Evolutionary conservation across 2,329 filamentous ascomycete genomes (phyloP).

Genomic region (Venturia carpophila): DNA sequence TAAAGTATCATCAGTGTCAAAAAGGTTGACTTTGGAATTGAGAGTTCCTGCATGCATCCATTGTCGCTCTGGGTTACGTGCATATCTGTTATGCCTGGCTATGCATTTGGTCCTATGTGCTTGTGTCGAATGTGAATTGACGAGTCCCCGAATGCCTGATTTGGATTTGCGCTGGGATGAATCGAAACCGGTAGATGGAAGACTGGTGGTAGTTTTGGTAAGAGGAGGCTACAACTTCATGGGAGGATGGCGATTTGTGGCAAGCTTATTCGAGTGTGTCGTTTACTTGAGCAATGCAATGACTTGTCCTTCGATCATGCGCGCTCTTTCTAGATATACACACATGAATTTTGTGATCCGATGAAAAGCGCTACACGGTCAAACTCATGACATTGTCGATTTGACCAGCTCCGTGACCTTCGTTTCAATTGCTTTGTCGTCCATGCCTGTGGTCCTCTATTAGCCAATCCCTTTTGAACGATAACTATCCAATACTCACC

Average conservation of each 20-base stretch:
- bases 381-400: slow-evolving; percentile 11
- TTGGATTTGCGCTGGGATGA: neutral
- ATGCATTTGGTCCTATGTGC: neutral
- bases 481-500: slow-evolving; percentile 36
- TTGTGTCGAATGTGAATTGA: neutral
- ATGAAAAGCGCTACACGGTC: neutral
- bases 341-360: neutral
- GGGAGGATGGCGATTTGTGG: neutral
- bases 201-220: neutral
- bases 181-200: neutral
- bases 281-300: neutral
- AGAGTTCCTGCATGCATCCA: neutral
- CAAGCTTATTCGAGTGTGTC: neutral
- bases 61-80: neutral
- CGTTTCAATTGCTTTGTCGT: slow-evolving; percentile 63
- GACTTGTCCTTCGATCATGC: neutral
- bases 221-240: neutral
- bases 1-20: neutral
- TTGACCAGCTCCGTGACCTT: slow-evolving; percentile 58
- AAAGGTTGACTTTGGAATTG: neutral
- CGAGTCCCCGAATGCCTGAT: neutral
- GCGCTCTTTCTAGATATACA: neutral
- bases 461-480: neutral
- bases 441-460: slow-evolving; percentile 44
- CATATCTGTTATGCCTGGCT: neutral